Evolutionary conservation across 2,329 filamentous ascomycete species (phyloP).

Genomic region (Talaromyces pinophilus): DNA sequence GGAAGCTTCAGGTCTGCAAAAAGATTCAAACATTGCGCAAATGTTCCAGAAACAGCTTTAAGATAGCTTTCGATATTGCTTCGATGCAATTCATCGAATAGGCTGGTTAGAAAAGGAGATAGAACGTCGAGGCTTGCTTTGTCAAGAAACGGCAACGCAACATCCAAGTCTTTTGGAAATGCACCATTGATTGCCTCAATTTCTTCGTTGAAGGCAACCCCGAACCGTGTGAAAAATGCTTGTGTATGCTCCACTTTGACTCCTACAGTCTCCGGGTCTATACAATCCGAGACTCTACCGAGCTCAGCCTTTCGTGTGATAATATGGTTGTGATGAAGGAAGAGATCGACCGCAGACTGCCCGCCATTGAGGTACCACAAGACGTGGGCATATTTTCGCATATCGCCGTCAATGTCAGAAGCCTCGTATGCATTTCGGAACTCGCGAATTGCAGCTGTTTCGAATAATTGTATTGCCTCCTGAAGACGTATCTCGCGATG

Average conservation of each 20-base stretch:
- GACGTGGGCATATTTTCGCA: conserved; percentile 87
- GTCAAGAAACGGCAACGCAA: conserved; percentile 77
- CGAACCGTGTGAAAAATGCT: conserved; percentile 74
- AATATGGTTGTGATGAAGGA: conserved; percentile 84
- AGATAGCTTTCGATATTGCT: conserved; percentile 75
- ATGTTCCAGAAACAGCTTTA: conserved; percentile 81
- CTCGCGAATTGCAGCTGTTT: conserved; percentile 84
- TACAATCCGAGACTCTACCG: conserved; percentile 76
- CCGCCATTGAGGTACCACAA: conserved; percentile 80
- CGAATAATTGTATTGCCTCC: conserved; percentile 78
- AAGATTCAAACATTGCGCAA: conserved; percentile 81
- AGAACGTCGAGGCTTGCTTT: conserved; percentile 80
- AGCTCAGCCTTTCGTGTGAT: conserved; percentile 72
- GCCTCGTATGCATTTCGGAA: conserved; percentile 91
- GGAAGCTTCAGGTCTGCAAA: conserved; percentile 69
- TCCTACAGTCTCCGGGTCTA: conserved; percentile 67
- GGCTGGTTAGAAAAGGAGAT: conserved; percentile 77
- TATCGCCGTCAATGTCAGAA: conserved; percentile 82
- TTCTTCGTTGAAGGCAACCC: conserved; percentile 79
- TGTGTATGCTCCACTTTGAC: conserved; percentile 79
- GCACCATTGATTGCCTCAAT: conserved; percentile 75
- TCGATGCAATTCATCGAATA: conserved; percentile 86
- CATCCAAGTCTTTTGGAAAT: conserved; percentile 69
- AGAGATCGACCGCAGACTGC: conserved; percentile 74
- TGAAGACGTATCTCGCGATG: conserved; percentile 71